Evolutionary conservation across 1,139 yeast genomes (phyloP), one percentile per base, ranked within the genome.

Genomic region (Nakaseomyces uthaithaninus): DNA sequence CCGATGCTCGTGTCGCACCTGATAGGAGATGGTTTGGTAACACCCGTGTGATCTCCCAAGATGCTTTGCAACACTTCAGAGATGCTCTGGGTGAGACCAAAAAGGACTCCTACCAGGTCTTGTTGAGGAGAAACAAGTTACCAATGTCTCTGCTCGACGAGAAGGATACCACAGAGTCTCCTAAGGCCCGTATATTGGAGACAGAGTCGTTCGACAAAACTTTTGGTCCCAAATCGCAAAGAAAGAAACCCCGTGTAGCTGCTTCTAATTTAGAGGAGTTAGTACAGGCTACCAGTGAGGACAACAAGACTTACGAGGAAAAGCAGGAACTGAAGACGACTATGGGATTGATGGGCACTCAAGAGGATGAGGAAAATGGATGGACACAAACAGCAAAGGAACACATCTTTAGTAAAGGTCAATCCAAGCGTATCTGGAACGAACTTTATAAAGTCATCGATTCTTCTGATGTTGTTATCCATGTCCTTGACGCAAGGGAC

Each of bases 371-470:
- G 42, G 77, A 77, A 48, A 93, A 87, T 53, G 94, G 83, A 44
- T 84, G 80, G 72, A 74, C 93, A 5, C 81, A 80, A 52, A 93
- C 84, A 54, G 95, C 96, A 25, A 86, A 86, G 60, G 98, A 91
- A 64, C 91, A 93, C 45, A 87, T 91, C 64, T 91, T 91, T 71
- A 80, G 81, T 59, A 91, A 91, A 63, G 98, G 98, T 55, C 97
- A 91, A 67, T 87, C 96, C 41, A 91, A 91, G 66, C 83, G 98
- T 69, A 91, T 91, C 55, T 91, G 98, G 98, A 91, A 91, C 63
- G 98, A 91, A 63, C 72, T 91, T 46, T 91, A 91, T 66, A 91
- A 91, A 62, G 96, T 91, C 41, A 89, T 91, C 54, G 98, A 91
- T 64, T 91, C 97, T 8, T 83, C 96, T 1, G 98, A 91, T 67